Conservation (phyloP, 2,329 filamentous ascomycete species). For the Ceratocystis colombiana region DNA sequence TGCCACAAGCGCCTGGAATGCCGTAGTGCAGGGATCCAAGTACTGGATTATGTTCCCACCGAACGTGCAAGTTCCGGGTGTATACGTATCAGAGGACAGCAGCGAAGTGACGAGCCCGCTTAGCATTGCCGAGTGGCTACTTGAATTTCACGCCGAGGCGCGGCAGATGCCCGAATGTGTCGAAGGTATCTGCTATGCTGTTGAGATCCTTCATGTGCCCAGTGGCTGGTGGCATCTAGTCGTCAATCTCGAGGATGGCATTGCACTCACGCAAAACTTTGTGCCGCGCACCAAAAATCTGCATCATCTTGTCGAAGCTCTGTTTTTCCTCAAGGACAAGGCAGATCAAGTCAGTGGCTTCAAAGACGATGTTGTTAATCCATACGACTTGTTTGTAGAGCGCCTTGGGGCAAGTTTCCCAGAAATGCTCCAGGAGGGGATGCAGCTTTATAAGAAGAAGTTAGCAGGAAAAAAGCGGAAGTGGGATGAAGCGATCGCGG, state of each 20-base stretch:
- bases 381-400: constrained; percentile 64
- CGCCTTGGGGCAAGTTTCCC: constrained; percentile 55
- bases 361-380: constrained; percentile 56
- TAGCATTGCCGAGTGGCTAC: constrained; percentile 92
- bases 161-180: constrained; percentile 63
- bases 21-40: constrained; percentile 77
- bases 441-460: constrained; percentile 54
- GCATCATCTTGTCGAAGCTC: constrained; percentile 57
- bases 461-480: constrained; percentile 61
- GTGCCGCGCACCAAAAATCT: constrained; percentile 54
- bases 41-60: constrained; percentile 99
- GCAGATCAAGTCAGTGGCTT: constrained; percentile 84
- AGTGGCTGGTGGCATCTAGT: constrained; percentile 97
- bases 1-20: constrained; percentile 80
- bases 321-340: constrained; percentile 73
- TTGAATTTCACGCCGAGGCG: constrained; percentile 79
- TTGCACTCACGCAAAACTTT: constrained; percentile 93
- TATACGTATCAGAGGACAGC: constrained; percentile 79
- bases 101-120: constrained; percentile 89
- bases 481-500: constrained; percentile 66
- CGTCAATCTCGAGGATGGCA: constrained; percentile 72
- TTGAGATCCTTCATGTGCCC: constrained; percentile 85
- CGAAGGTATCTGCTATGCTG: constrained; percentile 73
- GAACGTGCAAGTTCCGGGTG: constrained; percentile 67
- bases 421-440: constrained; percentile 54